Evolutionary conservation across 768 basidiomycete species (phyloP), one percentile per base, ranked within the genome.

Genomic region (Amylocystis lapponica): DNA sequence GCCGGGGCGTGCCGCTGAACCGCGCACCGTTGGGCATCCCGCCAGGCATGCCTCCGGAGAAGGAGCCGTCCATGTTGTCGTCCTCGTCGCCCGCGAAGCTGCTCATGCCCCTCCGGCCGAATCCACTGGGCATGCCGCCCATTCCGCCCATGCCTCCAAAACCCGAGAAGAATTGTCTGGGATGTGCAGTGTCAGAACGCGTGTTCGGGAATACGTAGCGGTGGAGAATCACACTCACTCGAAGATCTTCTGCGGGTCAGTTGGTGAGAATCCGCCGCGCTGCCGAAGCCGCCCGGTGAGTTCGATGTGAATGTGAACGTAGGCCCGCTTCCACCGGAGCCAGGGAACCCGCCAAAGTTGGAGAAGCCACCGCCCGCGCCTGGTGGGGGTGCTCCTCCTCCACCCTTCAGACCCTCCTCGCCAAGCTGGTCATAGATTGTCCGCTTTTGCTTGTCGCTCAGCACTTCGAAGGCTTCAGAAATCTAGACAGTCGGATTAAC

Each of bases 381-480:
- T 45, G 81, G 76, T n/a, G n/a, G n/a, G 23, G 67, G 54, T 3
- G 73, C 67, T 1, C 70, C 77, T 27, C 77, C 78, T 16, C 76
- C 76, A 6, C 77, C 77, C 61, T 97, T 97, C 52, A 97, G 74
- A 2, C 95, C 94, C 44, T 96, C 94, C 61, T 96, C 93, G 27
- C 95, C 95, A 43, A 93, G 83, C 53, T 96, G 90, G 63, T 96
- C 94, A 51, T 93, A 97, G 6, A 91, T 59, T 0, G 86, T 66
- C 19, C 89, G 83, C 57, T 91, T 92, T 59, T 90, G 72, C 62
- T 79, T 79, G 65, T 96, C 92, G 39, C 76, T 87, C 43, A 98
- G 79, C 22, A 95, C 93, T 60, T 98, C 95, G 55, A 95, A 98
- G 0, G 92, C 94, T 69, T 97, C 95, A 25, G 88, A 88, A 35